A percentile compares a stretch with the other conserved stretches of the same genome.
phyloP scores from a whole-genome alignment of 2,329 filamentous ascomycete species.

The Botrytis aclada region DNA sequence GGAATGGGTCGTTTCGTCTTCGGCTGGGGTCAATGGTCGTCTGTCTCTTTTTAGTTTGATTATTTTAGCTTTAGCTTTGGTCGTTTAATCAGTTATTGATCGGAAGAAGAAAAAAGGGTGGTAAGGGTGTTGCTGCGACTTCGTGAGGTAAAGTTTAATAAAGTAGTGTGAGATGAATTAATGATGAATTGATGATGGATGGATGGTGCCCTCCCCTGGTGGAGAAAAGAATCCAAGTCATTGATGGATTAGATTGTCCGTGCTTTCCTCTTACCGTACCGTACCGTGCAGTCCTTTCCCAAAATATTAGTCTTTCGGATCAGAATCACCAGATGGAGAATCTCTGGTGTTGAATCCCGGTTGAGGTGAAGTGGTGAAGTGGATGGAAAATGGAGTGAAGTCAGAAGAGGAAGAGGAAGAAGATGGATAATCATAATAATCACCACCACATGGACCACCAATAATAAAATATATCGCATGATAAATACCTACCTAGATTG shows the following conservation, averaged over 20 bases:
- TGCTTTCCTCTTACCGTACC: not conserved
- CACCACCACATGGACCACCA: not conserved
- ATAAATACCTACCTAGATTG: not conserved
- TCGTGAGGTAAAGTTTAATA: not conserved
- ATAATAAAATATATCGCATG: not conserved
- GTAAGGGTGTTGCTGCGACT: not conserved
- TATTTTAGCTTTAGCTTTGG: not conserved
- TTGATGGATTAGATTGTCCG: not conserved
- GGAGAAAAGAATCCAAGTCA: conserved; percentile 1
- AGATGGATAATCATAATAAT: not conserved
- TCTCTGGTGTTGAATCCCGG: not conserved
- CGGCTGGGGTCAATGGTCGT: not conserved
- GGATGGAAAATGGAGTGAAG: not conserved
- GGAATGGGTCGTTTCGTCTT: not conserved
- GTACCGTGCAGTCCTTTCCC: not conserved
- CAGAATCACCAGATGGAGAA: not conserved
- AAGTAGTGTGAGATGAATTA: not conserved
- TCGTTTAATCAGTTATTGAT: not conserved
- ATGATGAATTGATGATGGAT: not conserved
- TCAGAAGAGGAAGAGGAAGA: too few relatives aligned
- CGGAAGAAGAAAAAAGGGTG: not conserved
- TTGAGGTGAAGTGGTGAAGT: not conserved
- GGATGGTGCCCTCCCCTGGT: not conserved
- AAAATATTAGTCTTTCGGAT: not conserved
- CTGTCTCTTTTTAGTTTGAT: conserved; percentile 14